Evolutionary conservation across 305 asterid species (phyloP).

Genomic region (Stenogyne calaminthoides): DNA sequence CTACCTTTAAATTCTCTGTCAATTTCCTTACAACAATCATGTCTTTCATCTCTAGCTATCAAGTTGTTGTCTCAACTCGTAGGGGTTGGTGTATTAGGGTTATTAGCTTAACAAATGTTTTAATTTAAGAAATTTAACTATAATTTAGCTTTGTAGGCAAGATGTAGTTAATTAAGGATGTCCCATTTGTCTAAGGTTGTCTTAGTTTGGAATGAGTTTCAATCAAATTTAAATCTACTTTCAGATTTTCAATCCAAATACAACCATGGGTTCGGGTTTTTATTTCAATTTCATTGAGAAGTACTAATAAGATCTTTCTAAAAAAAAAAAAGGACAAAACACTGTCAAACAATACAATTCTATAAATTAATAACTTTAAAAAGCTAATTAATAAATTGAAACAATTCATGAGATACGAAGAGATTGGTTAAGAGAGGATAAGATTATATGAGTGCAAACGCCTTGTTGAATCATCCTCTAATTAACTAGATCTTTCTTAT

Average conservation of each 20-base stretch:
- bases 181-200: background rate
- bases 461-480: conserved; percentile 31
- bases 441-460: conserved; percentile 20
- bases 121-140: no score
- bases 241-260: no score
- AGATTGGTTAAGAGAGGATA: conserved; percentile 36
- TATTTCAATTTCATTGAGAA: no score
- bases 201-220: background rate
- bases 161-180: background rate
- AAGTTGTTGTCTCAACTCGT: conserved; percentile 45
- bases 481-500: background rate
- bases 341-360: background rate
- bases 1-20: conserved; percentile 39
- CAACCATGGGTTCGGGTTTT: no score
- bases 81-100: background rate
- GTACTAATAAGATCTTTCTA: no score
- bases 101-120: background rate
- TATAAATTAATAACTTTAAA: background rate
- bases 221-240: no score
- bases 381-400: background rate
- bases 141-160: background rate
- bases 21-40: conserved; percentile 55
- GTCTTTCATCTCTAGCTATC: conserved; percentile 39
- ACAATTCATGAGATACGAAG: conserved; percentile 13
- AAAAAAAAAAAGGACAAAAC: background rate